Percentiles rank a stretch among this genome's conserved stretches.
Conservation (phyloP, 768 basidiomycete genomes). For the Strobilomyces confusus region DNA sequence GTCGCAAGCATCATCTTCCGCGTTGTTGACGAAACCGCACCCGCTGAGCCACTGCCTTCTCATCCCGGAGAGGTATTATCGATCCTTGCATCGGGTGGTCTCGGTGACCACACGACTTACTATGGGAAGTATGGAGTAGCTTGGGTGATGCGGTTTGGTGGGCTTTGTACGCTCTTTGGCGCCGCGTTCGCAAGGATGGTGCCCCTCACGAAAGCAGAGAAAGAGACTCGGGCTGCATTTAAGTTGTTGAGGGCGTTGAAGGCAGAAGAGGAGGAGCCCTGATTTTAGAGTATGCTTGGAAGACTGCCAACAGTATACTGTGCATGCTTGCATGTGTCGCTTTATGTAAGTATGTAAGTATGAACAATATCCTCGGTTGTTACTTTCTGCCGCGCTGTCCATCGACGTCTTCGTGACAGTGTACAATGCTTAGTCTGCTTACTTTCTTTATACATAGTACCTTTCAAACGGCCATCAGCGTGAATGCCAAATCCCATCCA, state of each 20-base stretch:
- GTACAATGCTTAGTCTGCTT: background rate
- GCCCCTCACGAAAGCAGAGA: conserved; percentile 87
- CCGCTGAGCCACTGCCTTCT: conserved; percentile 11
- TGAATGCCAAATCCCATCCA: conserved; percentile 28
- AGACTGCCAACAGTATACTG: background rate
- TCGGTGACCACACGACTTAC: conserved; percentile 52
- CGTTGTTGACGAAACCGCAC: conserved; percentile 55
- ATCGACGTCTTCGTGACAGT: background rate
- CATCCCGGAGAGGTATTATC: conserved; percentile 34
- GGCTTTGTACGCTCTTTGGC: conserved; percentile 76
- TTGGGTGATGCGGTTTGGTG: conserved; percentile 93
- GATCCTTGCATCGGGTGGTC: conserved; percentile 14
- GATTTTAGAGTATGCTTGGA: conserved; percentile 13
- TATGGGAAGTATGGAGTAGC: conserved; percentile 86
- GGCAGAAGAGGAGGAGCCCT: conserved; percentile 52
- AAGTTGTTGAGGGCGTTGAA: conserved; percentile 75
- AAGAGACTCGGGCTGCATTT: conserved; percentile 78
- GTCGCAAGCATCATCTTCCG: conserved; percentile 87
- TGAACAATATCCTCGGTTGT: conserved; percentile 5
- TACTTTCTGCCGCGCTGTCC: background rate
- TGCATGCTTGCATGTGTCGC: conserved; percentile 16
- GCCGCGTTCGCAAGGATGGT: conserved; percentile 78
- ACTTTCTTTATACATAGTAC: too few species aligned
- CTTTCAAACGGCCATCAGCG: conserved; percentile 26
- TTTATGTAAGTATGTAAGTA: too few species aligned